These are phyloP conservation scores for Phytophthora europaea DNA, from an alignment of 352 stramenopile species.

Conservation along the genomic window DNA sequence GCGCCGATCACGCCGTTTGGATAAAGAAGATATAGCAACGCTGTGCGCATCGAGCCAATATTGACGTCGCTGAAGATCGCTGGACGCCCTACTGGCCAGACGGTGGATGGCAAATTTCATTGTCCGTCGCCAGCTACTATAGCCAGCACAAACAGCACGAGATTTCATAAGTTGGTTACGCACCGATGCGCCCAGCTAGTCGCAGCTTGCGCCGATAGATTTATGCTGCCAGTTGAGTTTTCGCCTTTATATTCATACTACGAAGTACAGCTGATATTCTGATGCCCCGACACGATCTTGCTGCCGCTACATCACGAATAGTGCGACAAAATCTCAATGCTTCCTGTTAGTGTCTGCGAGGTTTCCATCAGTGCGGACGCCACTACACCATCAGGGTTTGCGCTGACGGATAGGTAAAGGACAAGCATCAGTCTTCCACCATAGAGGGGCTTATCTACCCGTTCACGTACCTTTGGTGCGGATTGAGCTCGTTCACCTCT, in stretches of 20 bases:
- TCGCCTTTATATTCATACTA: conserved; percentile 44
- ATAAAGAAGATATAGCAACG: conserved; percentile 46
- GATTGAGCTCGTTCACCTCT: conserved; percentile 15
- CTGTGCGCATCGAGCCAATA: conserved; percentile 25
- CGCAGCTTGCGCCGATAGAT: conserved; percentile 39
- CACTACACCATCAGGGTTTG: conserved; percentile 9
- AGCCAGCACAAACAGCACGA: conserved; percentile 12
- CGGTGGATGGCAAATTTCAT: conserved; percentile 4
- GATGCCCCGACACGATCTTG: conserved; percentile 5
- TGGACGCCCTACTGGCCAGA: conserved; percentile 1
- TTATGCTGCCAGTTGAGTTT: conserved; percentile 36
- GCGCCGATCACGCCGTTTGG: conserved; percentile 86
- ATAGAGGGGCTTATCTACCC: background rate
- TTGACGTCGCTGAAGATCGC: conserved; percentile 14
- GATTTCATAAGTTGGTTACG: conserved; percentile 11
- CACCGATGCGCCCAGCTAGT: conserved; percentile 23
- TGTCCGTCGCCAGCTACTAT: background rate
- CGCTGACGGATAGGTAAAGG: background rate
- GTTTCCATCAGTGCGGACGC: conserved; percentile 51
- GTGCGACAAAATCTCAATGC: conserved; percentile 73
- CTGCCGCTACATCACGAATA: conserved; percentile 48
- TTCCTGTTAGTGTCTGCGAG: conserved; percentile 57
- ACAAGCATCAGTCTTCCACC: background rate
- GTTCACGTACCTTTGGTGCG: conserved; percentile 30
- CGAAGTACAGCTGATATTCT: conserved; percentile 33